phyloP scores from a whole-genome alignment of 371 early-diverging fungal genomes.

The Chytridium lagenaria region DNA sequence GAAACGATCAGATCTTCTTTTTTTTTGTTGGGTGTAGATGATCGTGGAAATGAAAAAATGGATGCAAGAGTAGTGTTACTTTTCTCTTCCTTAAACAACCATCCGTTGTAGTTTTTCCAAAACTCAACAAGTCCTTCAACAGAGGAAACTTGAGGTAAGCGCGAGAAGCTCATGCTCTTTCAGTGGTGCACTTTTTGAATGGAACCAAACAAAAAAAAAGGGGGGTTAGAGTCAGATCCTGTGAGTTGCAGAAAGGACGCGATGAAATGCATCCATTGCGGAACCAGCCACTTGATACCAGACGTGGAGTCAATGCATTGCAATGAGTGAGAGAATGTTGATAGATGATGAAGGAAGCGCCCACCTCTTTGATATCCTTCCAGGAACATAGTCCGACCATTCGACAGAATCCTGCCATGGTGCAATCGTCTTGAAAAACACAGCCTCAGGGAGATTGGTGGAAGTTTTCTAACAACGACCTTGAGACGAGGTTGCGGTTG shows the following conservation, averaged over 20 bases:
- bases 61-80: constrained; percentile 48
- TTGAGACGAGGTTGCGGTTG: constrained; percentile 47
- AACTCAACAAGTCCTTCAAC: constrained; percentile 73
- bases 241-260: too few species aligned
- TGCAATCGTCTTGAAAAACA: constrained; percentile 69
- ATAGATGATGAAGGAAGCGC: background rate
- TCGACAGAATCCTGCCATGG: constrained; percentile 62
- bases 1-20: too few species aligned
- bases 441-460: constrained; percentile 76
- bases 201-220: too few species aligned
- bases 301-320: too few species aligned
- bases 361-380: constrained; percentile 77
- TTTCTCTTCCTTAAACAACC: constrained; percentile 73
- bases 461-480: constrained; percentile 78
- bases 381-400: constrained; percentile 67
- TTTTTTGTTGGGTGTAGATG: too few species aligned
- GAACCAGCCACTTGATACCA: too few species aligned
- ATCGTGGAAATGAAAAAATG: constrained; percentile 13
- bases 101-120: constrained; percentile 77
- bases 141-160: constrained; percentile 79
- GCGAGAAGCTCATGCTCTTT: constrained; percentile 75
- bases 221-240: too few species aligned
- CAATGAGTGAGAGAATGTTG: too few species aligned
- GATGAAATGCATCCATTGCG: too few species aligned
- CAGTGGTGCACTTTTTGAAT: constrained; percentile 40